These are phyloP conservation scores for Mucor racemosus DNA, from an alignment of 371 early-diverging fungal genomes.

Conservation along the genomic window DNA sequence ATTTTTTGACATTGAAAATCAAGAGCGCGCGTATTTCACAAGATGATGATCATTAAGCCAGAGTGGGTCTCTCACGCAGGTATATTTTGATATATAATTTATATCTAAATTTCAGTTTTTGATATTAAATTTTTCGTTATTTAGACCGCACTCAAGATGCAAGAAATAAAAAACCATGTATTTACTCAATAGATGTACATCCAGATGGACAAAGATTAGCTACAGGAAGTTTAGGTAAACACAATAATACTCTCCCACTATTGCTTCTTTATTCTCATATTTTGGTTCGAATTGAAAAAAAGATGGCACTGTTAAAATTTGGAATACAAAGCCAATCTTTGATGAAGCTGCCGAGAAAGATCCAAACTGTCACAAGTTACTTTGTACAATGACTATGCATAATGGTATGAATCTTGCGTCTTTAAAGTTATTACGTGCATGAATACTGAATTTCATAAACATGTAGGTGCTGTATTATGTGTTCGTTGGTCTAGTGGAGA, in stretches of 20 bases:
- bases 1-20: neutral
- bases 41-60: constrained; percentile 44
- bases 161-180: constrained; percentile 63
- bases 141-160: constrained; percentile 21
- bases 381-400: constrained; percentile 85
- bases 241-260: no score
- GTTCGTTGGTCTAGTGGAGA: constrained; percentile 82
- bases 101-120: neutral
- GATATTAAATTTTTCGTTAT: neutral
- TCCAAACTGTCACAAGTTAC: constrained; percentile 62
- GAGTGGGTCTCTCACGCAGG: constrained; percentile 44
- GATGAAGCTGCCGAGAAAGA: constrained; percentile 58
- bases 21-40: constrained; percentile 4
- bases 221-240: constrained; percentile 82
- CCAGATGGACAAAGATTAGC: constrained; percentile 84
- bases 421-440: no score
- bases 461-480: constrained; percentile 85
- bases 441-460: no score
- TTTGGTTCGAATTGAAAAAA: constrained; percentile 11
- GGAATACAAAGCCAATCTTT: constrained; percentile 78
- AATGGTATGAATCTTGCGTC: constrained; percentile 59
- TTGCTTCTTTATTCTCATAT: no score
- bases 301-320: constrained; percentile 85
- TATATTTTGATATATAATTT: neutral
- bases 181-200: constrained; percentile 89